phyloP scores from a whole-genome alignment of 441 rosid species.

The Pelargonium australe region DNA sequence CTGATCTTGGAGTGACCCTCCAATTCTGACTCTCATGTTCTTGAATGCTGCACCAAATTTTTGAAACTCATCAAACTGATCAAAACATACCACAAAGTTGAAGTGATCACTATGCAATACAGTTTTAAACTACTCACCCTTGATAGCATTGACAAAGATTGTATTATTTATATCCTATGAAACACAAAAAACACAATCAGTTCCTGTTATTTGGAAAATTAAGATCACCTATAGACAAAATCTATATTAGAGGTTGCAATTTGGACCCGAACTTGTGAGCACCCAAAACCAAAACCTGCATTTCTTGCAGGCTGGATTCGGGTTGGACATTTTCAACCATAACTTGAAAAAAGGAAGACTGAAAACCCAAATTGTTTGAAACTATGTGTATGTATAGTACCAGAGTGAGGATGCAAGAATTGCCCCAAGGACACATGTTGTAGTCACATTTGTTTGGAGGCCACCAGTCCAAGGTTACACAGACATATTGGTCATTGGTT shows the following conservation, averaged over 20 bases:
- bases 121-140: conserved; percentile 28
- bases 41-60: conserved; percentile 34
- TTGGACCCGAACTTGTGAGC: too few species aligned
- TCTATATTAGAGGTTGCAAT: not conserved
- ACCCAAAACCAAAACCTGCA: too few species aligned
- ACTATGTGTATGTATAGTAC: not conserved
- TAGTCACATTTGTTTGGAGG: conserved; percentile 48
- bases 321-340: too few species aligned
- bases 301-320: too few species aligned
- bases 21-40: conserved; percentile 47
- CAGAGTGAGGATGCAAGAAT: conserved; percentile 1
- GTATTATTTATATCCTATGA: conserved; percentile 41
- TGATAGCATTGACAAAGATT: conserved; percentile 38
- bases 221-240: not conserved
- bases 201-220: not conserved
- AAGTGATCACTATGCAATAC: not conserved
- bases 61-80: not conserved
- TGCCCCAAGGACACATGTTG: conserved; percentile 24
- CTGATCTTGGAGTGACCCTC: conserved; percentile 65
- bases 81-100: not conserved
- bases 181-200: not conserved
- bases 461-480: conserved; percentile 69
- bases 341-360: too few species aligned
- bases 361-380: too few species aligned
- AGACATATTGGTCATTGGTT: conserved; percentile 45